Percentiles rank a stretch among this genome's conserved stretches.
These are phyloP conservation scores for Tetracladium marchalianum DNA, from an alignment of 495 filamentous ascomycete species.

Conservation along the genomic window DNA sequence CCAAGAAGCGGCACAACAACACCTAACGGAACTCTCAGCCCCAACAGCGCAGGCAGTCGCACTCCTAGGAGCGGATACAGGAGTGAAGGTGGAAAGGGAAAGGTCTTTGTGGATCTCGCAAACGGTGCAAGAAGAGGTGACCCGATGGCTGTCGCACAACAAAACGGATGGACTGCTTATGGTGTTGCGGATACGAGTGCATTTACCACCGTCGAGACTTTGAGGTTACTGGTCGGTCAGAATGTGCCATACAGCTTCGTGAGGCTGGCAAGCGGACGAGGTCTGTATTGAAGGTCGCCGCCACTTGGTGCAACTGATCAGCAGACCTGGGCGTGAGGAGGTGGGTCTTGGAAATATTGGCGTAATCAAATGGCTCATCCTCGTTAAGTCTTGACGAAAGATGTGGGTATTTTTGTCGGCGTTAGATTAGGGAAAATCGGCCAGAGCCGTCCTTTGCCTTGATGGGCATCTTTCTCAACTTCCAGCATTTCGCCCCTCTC, in stretches of 20 bases:
- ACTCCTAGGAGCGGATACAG: conserved; percentile 26
- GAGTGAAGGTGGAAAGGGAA: conserved; percentile 31
- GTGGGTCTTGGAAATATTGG: too few relatives aligned
- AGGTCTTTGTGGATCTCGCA: conserved; percentile 73
- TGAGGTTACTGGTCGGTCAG: conserved; percentile 68
- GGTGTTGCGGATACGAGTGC: conserved; percentile 68
- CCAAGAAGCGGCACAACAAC: conserved; percentile 6
- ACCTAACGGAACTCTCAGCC: conserved; percentile 8
- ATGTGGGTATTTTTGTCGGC: neutral
- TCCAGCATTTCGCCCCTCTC: neutral
- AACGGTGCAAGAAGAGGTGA: conserved; percentile 59
- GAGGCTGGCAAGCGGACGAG: conserved; percentile 60
- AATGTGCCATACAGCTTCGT: conserved; percentile 86
- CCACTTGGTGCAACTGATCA: neutral
- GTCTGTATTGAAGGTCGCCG: conserved; percentile 41
- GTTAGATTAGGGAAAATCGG: neutral
- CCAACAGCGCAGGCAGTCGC: conserved; percentile 21
- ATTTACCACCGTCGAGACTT: conserved; percentile 72
- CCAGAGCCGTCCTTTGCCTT: neutral
- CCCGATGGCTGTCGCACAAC: conserved; percentile 55
- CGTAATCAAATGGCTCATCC: too few relatives aligned
- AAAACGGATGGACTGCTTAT: conserved; percentile 69
- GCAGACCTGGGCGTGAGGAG: too few relatives aligned
- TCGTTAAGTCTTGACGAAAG: too few relatives aligned
- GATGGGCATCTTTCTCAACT: neutral